phyloP scores from a whole-genome alignment of 768 basidiomycete species.

The Lepiota brunneoincarnata region DNA sequence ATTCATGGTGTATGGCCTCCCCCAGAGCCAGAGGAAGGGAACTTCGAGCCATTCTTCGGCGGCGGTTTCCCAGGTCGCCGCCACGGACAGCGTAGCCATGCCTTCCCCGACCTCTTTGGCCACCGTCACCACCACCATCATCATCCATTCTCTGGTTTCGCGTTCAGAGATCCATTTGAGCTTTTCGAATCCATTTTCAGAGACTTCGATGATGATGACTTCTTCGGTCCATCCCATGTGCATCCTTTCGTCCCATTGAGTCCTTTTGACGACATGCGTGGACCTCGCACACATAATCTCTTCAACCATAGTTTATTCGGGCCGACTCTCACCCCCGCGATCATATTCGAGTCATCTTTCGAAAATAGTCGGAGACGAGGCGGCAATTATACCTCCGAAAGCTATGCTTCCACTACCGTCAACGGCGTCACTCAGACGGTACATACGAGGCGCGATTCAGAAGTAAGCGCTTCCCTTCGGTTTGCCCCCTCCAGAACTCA shows the following conservation, averaged over 20 bases:
- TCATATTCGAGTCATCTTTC: constrained; percentile 5
- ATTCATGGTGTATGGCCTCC: constrained; percentile 74
- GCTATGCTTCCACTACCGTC: constrained; percentile 50
- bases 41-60: constrained; percentile 1
- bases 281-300: not conserved
- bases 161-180: constrained; percentile 73
- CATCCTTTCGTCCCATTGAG: not conserved
- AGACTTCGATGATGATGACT: constrained; percentile 26
- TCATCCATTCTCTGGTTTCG: constrained; percentile 32
- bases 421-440: constrained; percentile 70
- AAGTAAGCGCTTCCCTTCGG: constrained; percentile 39
- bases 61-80: constrained; percentile 13
- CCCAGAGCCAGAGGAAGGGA: constrained; percentile 34
- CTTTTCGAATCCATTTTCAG: constrained; percentile 74
- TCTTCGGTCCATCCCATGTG: constrained; percentile 20
- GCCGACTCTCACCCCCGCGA: constrained; percentile 10
- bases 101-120: constrained; percentile 39
- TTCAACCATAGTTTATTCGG: constrained; percentile 7
- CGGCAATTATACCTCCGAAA: constrained; percentile 47
- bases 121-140: constrained; percentile 28
- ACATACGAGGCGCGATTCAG: constrained; percentile 50
- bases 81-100: constrained; percentile 24
- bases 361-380: constrained; percentile 20
- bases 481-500: constrained; percentile 8
- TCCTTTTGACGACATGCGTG: not conserved